These are phyloP conservation scores for Phragmites australis DNA, from an alignment of 176 grass and related monocot genomes.

Conservation along the genomic window DNA sequence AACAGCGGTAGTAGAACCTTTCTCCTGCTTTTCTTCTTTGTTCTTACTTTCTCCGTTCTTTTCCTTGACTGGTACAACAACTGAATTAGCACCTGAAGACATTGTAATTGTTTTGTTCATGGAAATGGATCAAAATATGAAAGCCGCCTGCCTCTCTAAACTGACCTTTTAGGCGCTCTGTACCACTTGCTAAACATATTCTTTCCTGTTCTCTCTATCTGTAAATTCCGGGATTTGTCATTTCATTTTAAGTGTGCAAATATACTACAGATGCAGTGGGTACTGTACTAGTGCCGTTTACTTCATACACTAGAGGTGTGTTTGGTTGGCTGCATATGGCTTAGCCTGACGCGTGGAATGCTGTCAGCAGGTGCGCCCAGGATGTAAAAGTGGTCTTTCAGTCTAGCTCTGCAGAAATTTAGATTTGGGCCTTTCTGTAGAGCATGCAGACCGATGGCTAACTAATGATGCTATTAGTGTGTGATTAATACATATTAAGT, in stretches of 20 bases:
- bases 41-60: slow-evolving; percentile 86
- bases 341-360: too few species aligned
- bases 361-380: too few species aligned
- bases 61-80: slow-evolving; percentile 93
- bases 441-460: too few species aligned
- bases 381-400: too few species aligned
- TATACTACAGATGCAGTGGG: background rate
- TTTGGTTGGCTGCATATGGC: too few species aligned
- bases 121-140: background rate
- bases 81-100: slow-evolving; percentile 27
- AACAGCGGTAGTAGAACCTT: slow-evolving; percentile 97
- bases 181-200: background rate
- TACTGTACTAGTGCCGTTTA: background rate
- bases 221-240: background rate
- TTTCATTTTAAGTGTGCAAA: background rate
- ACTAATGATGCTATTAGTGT: too few species aligned
- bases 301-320: too few species aligned
- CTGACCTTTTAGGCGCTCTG: background rate
- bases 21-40: slow-evolving; percentile 95
- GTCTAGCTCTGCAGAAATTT: too few species aligned
- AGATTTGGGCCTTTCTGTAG: too few species aligned
- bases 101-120: background rate
- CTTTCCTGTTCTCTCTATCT: background rate
- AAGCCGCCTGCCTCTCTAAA: background rate
- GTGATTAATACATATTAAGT: too few species aligned